Conservation (phyloP, 2,329 filamentous ascomycete species). For the Diaporthe sp. region DNA sequence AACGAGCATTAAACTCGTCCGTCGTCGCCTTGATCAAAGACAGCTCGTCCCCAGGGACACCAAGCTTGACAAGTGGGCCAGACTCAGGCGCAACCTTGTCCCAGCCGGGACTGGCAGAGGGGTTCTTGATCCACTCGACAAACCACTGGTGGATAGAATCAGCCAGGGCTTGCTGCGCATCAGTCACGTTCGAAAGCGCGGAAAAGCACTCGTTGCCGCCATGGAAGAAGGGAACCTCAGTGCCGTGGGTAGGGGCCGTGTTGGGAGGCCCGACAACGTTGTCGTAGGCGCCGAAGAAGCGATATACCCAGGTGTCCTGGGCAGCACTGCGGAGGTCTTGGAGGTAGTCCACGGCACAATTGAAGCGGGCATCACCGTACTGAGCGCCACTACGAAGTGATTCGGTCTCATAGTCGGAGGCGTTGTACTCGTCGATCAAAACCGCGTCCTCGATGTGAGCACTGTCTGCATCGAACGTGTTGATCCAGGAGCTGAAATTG, state of each 20-base stretch:
- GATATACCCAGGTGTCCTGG: conserved; percentile 59
- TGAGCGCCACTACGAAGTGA: conserved; percentile 58
- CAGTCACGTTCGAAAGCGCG: conserved; percentile 51
- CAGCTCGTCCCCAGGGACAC: conserved; percentile 53
- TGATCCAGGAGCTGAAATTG: conserved; percentile 50
- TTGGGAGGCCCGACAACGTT: conserved; percentile 55
- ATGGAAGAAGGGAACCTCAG: conserved; percentile 61
- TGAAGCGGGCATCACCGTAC: conserved; percentile 62
- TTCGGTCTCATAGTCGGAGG: conserved; percentile 53
- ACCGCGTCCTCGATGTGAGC: conserved; percentile 53
- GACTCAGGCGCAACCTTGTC: conserved; percentile 49
- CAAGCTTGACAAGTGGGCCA: conserved; percentile 51
- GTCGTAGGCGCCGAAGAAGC: conserved; percentile 57
- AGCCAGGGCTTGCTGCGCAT: conserved; percentile 56
- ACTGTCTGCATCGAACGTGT: conserved; percentile 56
- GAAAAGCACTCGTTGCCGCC: conserved; percentile 60
- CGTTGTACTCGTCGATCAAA: conserved; percentile 52
- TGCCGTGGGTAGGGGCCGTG: conserved; percentile 54
- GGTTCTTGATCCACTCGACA: conserved; percentile 60
- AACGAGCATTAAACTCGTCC: conserved; percentile 52
- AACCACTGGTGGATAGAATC: conserved; percentile 59
- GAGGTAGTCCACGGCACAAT: conserved; percentile 57
- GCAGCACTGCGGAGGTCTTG: conserved; percentile 54
- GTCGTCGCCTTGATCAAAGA: conserved; percentile 48
- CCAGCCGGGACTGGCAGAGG: conserved; percentile 58